Evolutionary conservation across 768 basidiomycete species (phyloP), one percentile per base, ranked within the genome.

Genomic region (Termitomyces sp.): DNA sequence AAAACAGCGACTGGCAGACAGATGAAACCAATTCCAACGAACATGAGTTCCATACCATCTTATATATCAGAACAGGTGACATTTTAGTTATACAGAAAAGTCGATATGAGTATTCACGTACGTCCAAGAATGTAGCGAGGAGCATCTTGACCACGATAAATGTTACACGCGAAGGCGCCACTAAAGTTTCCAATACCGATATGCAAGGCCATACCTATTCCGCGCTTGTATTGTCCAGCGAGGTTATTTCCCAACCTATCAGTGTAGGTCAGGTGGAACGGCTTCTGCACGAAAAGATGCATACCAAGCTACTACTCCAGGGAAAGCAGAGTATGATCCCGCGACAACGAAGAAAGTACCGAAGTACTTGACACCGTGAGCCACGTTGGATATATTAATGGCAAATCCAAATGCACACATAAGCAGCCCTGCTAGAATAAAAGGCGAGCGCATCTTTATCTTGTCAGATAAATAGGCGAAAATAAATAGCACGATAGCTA

Each of bases 151-250:
- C 79, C 61, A 14, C 85, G 77, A 67, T 83, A 90, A 7, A 89
- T 81, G 62, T 84, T 87, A 7, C 79, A 77, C 2, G 86, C 82
- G 55, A 89, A 83, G 0, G 83, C 84, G 1, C 86, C 87, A 30
- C 80, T 72, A 60, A 88, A 82, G 65, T 88, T 87, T 0, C 85
- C 87, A 20, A 87, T 76, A 7, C 84, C 83, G 30, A 88, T 84
- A n/a, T 88, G 83, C 28, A 88, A 55, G 0, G 86, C 86, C 79
- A 89, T 83, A 3, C 83, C 86, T 12, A 86, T 73, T 1, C 76
- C 87, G 4, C 88, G 86, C 67, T 89, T 90, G 67, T 85, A 88
- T 60, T 87, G 85, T 0, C 88, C 88, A 0, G 80, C 71, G 12
- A 87, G 74, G 63, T 89, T 87, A 64, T 85, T 87, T 26, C 82